Conservation (phyloP, 352 stramenopile genomes). For the Pythium apleroticum region DNA sequence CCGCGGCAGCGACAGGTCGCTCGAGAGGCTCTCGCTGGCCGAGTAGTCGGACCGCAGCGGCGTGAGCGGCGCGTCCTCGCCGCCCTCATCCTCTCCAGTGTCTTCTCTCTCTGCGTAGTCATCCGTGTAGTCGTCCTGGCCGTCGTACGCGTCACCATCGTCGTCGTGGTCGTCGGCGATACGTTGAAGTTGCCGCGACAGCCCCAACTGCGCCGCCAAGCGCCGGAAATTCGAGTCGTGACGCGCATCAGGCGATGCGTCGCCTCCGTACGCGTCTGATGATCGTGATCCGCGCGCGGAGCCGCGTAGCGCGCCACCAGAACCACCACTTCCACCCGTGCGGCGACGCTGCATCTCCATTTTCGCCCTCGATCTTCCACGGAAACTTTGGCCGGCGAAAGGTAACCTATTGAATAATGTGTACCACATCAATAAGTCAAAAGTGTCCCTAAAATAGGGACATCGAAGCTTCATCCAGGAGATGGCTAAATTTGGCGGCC, state of each 20-base stretch:
- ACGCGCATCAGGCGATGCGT: background rate
- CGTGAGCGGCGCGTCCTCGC: conserved; percentile 21
- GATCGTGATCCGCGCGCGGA: background rate
- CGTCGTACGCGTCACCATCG: conserved; percentile 12
- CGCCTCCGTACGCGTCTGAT: background rate
- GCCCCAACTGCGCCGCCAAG: conserved; percentile 54
- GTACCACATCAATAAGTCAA: conserved; percentile 5
- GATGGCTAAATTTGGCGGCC: conserved; percentile 23
- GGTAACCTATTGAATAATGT: background rate
- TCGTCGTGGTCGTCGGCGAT: conserved; percentile 26
- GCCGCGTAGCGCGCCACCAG: background rate
- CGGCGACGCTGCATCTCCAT: conserved; percentile 5
- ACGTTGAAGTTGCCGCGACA: conserved; percentile 43
- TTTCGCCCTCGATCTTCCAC: background rate
- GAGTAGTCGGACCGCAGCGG: conserved; percentile 46
- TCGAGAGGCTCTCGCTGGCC: conserved; percentile 67
- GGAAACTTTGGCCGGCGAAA: conserved; percentile 2
- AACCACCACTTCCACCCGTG: background rate
- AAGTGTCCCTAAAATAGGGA: background rate
- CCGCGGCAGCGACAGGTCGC: conserved; percentile 65
- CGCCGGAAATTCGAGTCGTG: conserved; percentile 36
- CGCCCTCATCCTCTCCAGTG: conserved; percentile 26
- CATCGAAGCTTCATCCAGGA: background rate
- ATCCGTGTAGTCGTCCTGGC: conserved; percentile 7
- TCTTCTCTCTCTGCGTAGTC: conserved; percentile 25